Evolutionary conservation across 169 alveolate genomes (phyloP).

Genomic region (Eimeria acervulina): DNA sequence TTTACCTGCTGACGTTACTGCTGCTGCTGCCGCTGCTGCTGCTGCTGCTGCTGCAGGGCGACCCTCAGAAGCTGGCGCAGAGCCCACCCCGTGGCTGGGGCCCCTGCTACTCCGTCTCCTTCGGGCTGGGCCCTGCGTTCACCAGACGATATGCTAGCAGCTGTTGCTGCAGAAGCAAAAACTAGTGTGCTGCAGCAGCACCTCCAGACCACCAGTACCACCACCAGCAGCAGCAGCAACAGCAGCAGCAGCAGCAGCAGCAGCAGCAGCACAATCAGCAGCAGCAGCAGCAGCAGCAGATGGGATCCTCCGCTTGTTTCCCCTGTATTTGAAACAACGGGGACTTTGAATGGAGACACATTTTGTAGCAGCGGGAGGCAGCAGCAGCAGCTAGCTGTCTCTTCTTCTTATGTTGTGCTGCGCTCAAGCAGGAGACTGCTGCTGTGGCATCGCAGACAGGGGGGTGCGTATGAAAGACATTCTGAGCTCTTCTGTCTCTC

Average conservation of each 20-base stretch:
- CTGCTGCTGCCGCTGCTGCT: slow-evolving; percentile 51
- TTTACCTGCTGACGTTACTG: background rate
- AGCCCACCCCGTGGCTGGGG: slow-evolving; percentile 49
- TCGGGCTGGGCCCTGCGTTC: slow-evolving; percentile 4
- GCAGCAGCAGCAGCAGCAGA: slow-evolving; percentile 18
- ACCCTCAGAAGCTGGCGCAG: slow-evolving; percentile 25
- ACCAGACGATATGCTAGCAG: slow-evolving; percentile 43
- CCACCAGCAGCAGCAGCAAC: slow-evolving; percentile 68
- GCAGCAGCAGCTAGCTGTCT: slow-evolving; percentile 63
- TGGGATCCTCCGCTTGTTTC: slow-evolving; percentile 6
- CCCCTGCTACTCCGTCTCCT: slow-evolving; percentile 16
- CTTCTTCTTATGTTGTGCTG: slow-evolving; percentile 46
- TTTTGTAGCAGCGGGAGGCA: background rate
- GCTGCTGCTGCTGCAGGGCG: slow-evolving; percentile 24
- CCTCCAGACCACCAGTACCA: background rate
- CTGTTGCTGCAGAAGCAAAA: slow-evolving; percentile 40
- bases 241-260: slow-evolving; percentile 31
- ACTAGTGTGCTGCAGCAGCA: slow-evolving; percentile 31
- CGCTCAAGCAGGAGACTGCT: slow-evolving; percentile 33
- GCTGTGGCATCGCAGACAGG: slow-evolving; percentile 46
- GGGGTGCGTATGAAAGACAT: slow-evolving; percentile 22
- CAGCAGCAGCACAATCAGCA: slow-evolving; percentile 55
- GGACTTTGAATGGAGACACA: slow-evolving; percentile 27
- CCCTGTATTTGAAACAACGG: slow-evolving; percentile 1
- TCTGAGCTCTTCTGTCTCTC: slow-evolving; percentile 50